Evolutionary conservation across 331 rosid genomes (phyloP), one percentile per base, ranked within the genome.

Genomic region (Acacia pycnantha): DNA sequence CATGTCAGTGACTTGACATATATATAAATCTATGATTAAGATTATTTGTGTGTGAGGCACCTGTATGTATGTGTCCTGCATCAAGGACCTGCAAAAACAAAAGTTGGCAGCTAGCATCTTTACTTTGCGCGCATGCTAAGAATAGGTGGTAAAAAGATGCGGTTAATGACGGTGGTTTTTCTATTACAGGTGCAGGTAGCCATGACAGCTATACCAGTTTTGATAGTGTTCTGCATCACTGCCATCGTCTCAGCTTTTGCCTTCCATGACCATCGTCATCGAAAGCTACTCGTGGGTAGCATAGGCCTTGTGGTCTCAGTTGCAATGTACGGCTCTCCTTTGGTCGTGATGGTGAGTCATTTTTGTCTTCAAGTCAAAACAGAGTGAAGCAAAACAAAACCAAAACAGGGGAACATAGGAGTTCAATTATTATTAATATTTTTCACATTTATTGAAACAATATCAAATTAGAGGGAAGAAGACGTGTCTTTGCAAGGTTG

Each of bases 251-350:
- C 98, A 24, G 74, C 89, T 66, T 84, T 86, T 24, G 89, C 78
- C 37, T 85, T 90, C 79, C 85, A 82, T 1, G 89, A 89, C 71
- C 93, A 92, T 65, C 88, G 65, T 31, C 92, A 85, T 48, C 91
- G 97, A 46, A 94, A 92, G 87, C 65, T 86, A 1, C 88, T 94
- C 33, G 90, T 90, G 1, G 98, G 98, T 6, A 85, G 94, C 70
- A 12, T 84, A 1, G 97, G 93, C 21, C 70, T 94, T 22, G 87
- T 86, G 48, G 88, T 86, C 44, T 44, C 97, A 64, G 46, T 84
- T 10, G 80, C 90, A 74, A 87, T 92, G 97, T 94, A 94, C 59
- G 88, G 86, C 18, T 83, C 98, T 43, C 98, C 98, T 27, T 89
- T 94, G 85, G 87, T 92, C 48, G 93, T 58, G 29, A 86, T 92